Base-by-base conservation (phyloP, 768 basidiomycete genomes). In the Cyathus striatus region DNA sequence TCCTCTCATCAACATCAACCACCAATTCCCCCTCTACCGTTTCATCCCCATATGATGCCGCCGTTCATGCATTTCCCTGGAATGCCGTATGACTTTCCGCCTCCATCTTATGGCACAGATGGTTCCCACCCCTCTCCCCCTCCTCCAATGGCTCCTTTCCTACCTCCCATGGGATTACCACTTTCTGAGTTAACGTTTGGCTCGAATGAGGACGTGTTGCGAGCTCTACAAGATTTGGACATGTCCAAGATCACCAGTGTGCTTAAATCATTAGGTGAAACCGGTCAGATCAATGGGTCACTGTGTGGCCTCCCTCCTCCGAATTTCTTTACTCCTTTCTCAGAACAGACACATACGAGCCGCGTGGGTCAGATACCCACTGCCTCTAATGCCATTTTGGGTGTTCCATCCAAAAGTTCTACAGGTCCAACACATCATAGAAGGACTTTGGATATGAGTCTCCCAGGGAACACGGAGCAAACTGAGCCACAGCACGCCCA, bases 161-260 rank as follows among this genome's bases (percentile, higher is more conserved):
- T 49, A 21, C 47, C 35, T 37, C 40, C 46, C 12, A 39, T 41
- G 21, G 51, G 44, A 20, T 49, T 48, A 62, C 57, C 41, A 53
- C 61, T 62, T 40, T 59, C 67, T 32, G 69, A 75, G 42, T 54
- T 72, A 13, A 53, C 66, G 14, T 68, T 69, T 43, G 69, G 71
- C 10, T 83, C 83, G 20, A 85, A 78, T 52, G 87, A 90, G 38
- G 83, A 87, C 46, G 75, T 90, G 35, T 63, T 89, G 34, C 84
- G 81, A 24, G 79, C 78, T 9, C 61, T 90, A 38, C 86, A 89
- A 56, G 78, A 81, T 38, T 65, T 89, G 47, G 87, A 90, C 50
- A 68, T 84, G 43, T 71, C 81, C 40, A 86, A 81, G 63, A 76
- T 90, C 43, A 76, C 83, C 0, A 73, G 67, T 42, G 82, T 80